Evolutionary conservation across 306 rosid genomes (phyloP), one percentile per base, ranked within the genome.

Genomic region (Myrica gale): DNA sequence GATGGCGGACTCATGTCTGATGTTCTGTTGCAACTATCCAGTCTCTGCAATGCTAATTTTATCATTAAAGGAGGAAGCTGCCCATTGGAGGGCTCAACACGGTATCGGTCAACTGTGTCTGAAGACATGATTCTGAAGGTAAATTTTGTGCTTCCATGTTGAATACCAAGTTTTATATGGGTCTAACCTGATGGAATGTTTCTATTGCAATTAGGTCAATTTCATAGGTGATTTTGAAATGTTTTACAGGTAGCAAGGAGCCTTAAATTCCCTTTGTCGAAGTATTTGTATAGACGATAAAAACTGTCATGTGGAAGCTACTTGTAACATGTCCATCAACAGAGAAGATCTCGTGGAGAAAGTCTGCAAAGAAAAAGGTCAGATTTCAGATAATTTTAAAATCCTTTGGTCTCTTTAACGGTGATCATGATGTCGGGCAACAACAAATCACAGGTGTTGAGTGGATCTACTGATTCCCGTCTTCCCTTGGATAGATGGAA

Each of bases 181-280:
- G 61, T 55, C 26, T 53, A 57, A 26, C 68, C 50, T 43, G 54
- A 65, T 19, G 26, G 60, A 44, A 48, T 32, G 20, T 21, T 57
- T 5, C 65, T 48, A 17, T 12, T 54, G 44, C 9, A 13, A 19
- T 51, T 45, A 37, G n/a, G 8, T 77, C 47, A 1, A 5, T 41
- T 65, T 65, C 42, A 65, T 8, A 15, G 10, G 13, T 6, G 39
- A 65, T 7, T 39, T 65, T 65, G 39, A 12, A 61, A 41, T 68
- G 71, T 69, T 79, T 69, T 58, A 75, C 96, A 95, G 98, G 98
- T 91, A 50, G 97, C 98, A 65, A 90, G 92, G 90, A 95, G 96
- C 80, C 88, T 92, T 8, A 86, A 89, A 85, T 95, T 95, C 73
- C 97, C 96, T n/a, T 83, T 95, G 55, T 87, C 96, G 16, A 95